Evolutionary conservation across 192 early-diverging fungal genomes (phyloP), one percentile per base, ranked within the genome.

Genomic region (Kappamyces sp.): DNA sequence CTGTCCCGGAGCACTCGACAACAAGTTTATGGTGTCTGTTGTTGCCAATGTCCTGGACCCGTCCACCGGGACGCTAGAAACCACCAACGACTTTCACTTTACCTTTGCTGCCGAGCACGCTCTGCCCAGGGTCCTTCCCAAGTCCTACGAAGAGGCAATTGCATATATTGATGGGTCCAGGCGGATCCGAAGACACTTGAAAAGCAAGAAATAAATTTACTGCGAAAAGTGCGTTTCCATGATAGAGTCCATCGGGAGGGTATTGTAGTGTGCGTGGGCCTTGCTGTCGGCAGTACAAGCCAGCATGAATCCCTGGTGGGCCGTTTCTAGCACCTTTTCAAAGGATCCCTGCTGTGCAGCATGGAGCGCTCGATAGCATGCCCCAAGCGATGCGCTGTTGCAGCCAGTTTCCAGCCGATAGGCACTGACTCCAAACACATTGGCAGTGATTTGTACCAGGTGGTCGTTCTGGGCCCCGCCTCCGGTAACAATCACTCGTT

Each of bases 71-170:
- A 82, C 87, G 41, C 13, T 23, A 8, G 40, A 47, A 13, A 87
- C 83, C n/a, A 90, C 88, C 40, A 94, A 97, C 69, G 78, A 79
- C 0, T 97, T 97, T 57, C 83, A 90, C 72, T 89, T 94, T 55
- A 94, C 90, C 36, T 92, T 97, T 61, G 58, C 33, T 33, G 60
- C 47, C 42, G 55, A 6, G 48, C 48, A 5, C 33, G 23, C 41
- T 1, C 75, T 87, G 9, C 69, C 74, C 8, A 77, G 82, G 32
- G 66, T 93, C 13, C 68, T 94, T 47, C 93, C 93, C 6, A 70
- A 77, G 47, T 84, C 85, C 3, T 97, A 97, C 66, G 84, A 78
- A 47, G 92, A 97, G 46, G 77, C 76, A 12, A 40, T 59, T 2
- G 4, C 13, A 9, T 59, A 47, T 40, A 59, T 59, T 59, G 57